Conservation (phyloP, 305 asterid genomes). For the Fraxinus floribunda region DNA sequence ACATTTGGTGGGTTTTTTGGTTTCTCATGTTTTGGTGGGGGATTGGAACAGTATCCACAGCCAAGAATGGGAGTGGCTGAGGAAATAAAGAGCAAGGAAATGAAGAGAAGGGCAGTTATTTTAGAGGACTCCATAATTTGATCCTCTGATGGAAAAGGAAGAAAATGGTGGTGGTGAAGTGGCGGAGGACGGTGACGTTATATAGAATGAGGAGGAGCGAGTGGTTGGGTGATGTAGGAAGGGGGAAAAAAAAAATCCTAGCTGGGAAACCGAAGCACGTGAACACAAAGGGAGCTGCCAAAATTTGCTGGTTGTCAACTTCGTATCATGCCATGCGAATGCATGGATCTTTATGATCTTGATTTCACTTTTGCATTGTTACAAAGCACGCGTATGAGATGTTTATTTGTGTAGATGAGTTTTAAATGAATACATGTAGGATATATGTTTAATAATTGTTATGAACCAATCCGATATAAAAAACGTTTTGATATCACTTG, state of each 20-base stretch:
- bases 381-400: neutral
- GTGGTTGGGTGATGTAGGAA: too few relatives aligned
- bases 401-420: neutral
- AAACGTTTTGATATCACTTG: too few relatives aligned
- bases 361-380: neutral
- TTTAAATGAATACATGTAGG: too few relatives aligned
- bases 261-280: slow-evolving; percentile 34
- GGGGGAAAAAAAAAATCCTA: slow-evolving; percentile 18
- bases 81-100: slow-evolving; percentile 33
- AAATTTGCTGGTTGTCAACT: slow-evolving; percentile 17
- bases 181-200: neutral
- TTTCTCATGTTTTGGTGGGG: slow-evolving; percentile 20
- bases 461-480: too few relatives aligned
- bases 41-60: slow-evolving; percentile 42
- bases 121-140: slow-evolving; percentile 36
- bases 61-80: slow-evolving; percentile 32
- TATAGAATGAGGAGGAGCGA: too few relatives aligned
- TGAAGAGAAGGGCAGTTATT: slow-evolving; percentile 30
- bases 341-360: neutral
- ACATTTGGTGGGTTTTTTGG: neutral
- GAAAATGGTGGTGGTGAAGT: neutral
- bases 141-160: neutral
- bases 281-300: slow-evolving; percentile 32
- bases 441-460: too few relatives aligned
- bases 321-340: neutral